Evolutionary conservation across 2,329 filamentous ascomycete species (phyloP).

Genomic region (Dactylella cylindrospora): DNA sequence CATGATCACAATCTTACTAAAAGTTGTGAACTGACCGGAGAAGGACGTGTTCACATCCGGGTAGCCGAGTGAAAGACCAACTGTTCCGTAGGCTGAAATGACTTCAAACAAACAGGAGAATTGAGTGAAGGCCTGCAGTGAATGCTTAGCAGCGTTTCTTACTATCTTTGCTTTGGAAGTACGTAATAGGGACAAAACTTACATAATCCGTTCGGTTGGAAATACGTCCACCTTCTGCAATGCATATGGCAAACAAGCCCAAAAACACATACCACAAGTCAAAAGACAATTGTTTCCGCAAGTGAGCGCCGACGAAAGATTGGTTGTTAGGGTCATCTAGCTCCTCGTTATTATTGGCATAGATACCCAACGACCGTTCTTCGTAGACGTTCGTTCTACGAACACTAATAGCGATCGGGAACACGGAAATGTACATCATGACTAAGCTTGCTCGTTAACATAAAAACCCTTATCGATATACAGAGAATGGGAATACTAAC

Average conservation of each 20-base stretch:
- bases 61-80: conserved; percentile 86
- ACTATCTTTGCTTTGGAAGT: background rate
- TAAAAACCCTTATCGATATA: background rate
- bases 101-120: conserved; percentile 71
- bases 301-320: conserved; percentile 86
- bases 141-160: conserved; percentile 2
- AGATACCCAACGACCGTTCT: conserved; percentile 80
- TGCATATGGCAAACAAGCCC: conserved; percentile 87
- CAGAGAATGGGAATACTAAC: conserved; percentile 25
- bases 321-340: conserved; percentile 63
- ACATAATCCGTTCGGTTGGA: conserved; percentile 53
- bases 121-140: conserved; percentile 47
- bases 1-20: conserved; percentile 69
- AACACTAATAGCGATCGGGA: conserved; percentile 93
- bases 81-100: conserved; percentile 89
- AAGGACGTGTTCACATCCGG: conserved; percentile 74
- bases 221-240: conserved; percentile 76
- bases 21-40: conserved; percentile 73
- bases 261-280: conserved; percentile 97
- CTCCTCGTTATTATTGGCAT: conserved; percentile 58
- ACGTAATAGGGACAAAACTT: conserved; percentile 10
- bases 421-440: conserved; percentile 99
- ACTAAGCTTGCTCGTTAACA: conserved; percentile 52
- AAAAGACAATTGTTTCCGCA: conserved; percentile 90
- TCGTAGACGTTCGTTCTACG: conserved; percentile 95